Conservation (phyloP, 2,329 filamentous ascomycete genomes). For the Alternaria arborescens region DNA sequence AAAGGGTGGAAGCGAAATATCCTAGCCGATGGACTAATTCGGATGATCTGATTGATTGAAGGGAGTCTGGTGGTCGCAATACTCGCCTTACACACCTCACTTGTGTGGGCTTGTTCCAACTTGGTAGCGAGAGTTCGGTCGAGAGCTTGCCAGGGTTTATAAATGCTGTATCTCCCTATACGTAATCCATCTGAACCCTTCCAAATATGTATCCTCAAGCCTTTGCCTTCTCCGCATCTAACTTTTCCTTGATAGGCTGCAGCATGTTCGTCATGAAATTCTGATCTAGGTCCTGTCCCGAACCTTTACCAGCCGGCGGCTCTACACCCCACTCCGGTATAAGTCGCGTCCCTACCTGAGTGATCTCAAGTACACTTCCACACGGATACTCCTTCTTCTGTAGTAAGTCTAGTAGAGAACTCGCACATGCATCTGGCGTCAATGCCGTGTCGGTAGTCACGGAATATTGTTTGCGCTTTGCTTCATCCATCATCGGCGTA, state of each 20-base stretch:
- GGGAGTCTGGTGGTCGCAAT: not conserved
- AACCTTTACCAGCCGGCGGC: conserved; percentile 30
- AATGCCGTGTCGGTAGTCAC: conserved; percentile 20
- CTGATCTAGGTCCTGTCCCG: conserved; percentile 28
- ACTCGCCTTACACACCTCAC: not conserved
- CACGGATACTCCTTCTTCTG: conserved; percentile 42
- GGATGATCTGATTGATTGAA: no score
- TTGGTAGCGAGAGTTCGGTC: not conserved
- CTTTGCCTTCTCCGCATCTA: conserved; percentile 30
- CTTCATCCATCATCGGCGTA: conserved; percentile 36
- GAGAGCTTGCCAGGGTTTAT: not conserved
- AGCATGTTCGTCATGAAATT: conserved; percentile 29
- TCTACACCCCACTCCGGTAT: conserved; percentile 43
- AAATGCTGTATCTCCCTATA: not conserved
- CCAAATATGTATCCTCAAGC: conserved; percentile 7
- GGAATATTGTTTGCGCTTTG: conserved; percentile 35
- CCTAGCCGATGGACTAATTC: no score
- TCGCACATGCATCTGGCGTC: conserved; percentile 34
- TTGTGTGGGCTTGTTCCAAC: not conserved
- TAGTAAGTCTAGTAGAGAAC: conserved; percentile 31
- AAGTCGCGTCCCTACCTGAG: conserved; percentile 25
- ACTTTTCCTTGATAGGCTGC: conserved; percentile 28
- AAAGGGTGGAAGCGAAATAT: no score
- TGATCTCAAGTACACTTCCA: conserved; percentile 38
- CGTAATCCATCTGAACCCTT: not conserved